Base-by-base conservation (phyloP, 2,329 filamentous ascomycete genomes). In the Lithohypha guttulata region DNA sequence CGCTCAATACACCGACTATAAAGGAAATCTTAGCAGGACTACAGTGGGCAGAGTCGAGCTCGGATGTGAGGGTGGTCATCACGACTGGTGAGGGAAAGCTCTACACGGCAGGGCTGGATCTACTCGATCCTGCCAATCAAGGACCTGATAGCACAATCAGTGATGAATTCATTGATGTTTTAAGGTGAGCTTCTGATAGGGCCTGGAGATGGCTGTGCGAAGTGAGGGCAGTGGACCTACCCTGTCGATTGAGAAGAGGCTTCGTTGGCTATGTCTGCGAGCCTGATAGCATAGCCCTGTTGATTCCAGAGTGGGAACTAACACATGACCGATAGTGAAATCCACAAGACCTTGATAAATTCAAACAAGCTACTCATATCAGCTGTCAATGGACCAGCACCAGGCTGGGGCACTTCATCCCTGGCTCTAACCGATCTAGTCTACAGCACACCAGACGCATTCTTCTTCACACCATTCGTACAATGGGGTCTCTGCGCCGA, bases 291-390 rank as follows among this genome's bases (percentile, higher is more conserved):
- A n/a, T 10, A 7, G 7, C 15, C 15, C 27, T 7, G 10, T 30
- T 19, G 8, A 8, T 15, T 30, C 14, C 28, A 8, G 15, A 9
- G 7, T 15, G 28, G 8, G 8, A 9, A 30, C 14, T 18, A 33
- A 6, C 9, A 11, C 30, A 7, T 17, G 14, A 13, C 9, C 19
- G 6, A 26, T 14, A 42, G 39, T 22, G 11, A 25, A 20, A 29
- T 37, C 34, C 40, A 46, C 43, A 35, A 41, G 19, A 27, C 40
- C 10, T 27, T 48, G 3, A 45, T 45, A 67, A 79, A 77, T 11
- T 87, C 95, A 64, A 82, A 84, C 53, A 95, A 96, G 65, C 81
- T 95, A 61, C 81, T 96, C 15, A 75, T 96, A 42, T 79, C 80
- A 0, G 89, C 84, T 0, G 78, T 96, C 51, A 96, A 96, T 64